Evolutionary conservation across 306 rosid genomes (phyloP).

Genomic region (Pterocarpus macrocarpus): DNA sequence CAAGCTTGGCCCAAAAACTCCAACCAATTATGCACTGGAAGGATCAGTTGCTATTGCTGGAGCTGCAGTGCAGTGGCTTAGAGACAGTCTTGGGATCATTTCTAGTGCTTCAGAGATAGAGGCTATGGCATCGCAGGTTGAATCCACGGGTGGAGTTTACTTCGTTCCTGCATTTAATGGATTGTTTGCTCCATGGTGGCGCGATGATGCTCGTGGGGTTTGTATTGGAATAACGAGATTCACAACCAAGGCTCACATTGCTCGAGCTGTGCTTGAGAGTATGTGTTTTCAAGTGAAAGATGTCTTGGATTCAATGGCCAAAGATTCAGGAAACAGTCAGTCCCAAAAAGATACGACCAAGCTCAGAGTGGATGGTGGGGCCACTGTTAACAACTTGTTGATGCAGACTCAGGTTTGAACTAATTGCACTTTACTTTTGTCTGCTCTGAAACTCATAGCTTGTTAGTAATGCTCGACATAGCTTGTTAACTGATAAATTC

Average conservation of each 20-base stretch:
- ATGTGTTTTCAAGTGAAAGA: constrained; percentile 91
- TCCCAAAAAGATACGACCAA: constrained; percentile 55
- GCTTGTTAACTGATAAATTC: neutral
- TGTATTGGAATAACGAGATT: constrained; percentile 81
- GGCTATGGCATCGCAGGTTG: constrained; percentile 71
- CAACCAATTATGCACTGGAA: constrained; percentile 82
- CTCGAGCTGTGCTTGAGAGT: constrained; percentile 94
- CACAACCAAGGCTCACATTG: constrained; percentile 86
- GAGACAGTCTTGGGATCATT: constrained; percentile 83
- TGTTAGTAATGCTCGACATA: neutral
- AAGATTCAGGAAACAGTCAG: constrained; percentile 58
- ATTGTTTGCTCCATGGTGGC: constrained; percentile 97
- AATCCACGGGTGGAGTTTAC: constrained; percentile 77
- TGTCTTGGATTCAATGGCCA: constrained; percentile 87
- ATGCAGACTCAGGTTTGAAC: constrained; percentile 93
- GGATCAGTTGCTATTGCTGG: constrained; percentile 99
- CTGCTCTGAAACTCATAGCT: neutral
- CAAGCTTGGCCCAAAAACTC: constrained; percentile 79
- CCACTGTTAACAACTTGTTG: constrained; percentile 75
- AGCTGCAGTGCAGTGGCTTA: constrained; percentile 98
- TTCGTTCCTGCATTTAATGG: constrained; percentile 97
- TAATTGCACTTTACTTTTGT: constrained; percentile 39
- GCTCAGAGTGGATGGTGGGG: constrained; percentile 95
- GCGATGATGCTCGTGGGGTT: constrained; percentile 97
- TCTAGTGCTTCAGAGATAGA: constrained; percentile 74